Base-by-base conservation (phyloP, 257 asterid species). In the Ilex aquifolium region DNA sequence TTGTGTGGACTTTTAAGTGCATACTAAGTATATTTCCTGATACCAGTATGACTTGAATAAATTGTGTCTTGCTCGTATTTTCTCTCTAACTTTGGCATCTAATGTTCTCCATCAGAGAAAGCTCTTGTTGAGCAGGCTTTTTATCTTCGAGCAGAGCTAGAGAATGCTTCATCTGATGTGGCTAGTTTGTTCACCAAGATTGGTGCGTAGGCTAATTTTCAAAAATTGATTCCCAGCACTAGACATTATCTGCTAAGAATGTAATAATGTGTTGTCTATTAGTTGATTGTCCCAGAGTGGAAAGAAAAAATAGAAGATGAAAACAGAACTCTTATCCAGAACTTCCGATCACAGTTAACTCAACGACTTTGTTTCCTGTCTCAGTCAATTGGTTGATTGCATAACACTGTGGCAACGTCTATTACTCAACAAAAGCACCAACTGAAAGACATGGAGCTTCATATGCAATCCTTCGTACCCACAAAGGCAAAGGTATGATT, bases 221-320 rank as follows among this genome's bases (percentile, higher is more conserved):
- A 61, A 62, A 55, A 56, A 52, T 39, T 49, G 31, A 21, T 29
- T 49, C 59, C 51, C 50, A 62, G 57, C 29, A 2, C 30, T 14
- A 2, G 29, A 14, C 7, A 2, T 14, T 52, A 6, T n/a, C 21
- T 52, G 29, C 49, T 54, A 29, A 29, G 31, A 52, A 5, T 17
- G 27, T 42, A 31, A 44, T 32, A 62, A 57, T 66, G 59, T 57
- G 31, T 48, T 51, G 62, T 67, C 74, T 55, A 71, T 29, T 44
- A 17, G 49, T 8, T 31, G 69, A 49, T 57, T 69, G 29, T 73
- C 79, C 48, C 91, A 93, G 99, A 90, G 68, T 91, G 86, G 80
- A 90, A 87, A 83, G 95, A 87, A 80, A 87, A 87, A 77, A 85
- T 90, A 61, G 97, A 93, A 81, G 90, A 90, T 60, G 97, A 73